These are phyloP conservation scores for Blastobotrys ciferrii DNA, from an alignment of 1,139 yeast species.

Conservation along the genomic window DNA sequence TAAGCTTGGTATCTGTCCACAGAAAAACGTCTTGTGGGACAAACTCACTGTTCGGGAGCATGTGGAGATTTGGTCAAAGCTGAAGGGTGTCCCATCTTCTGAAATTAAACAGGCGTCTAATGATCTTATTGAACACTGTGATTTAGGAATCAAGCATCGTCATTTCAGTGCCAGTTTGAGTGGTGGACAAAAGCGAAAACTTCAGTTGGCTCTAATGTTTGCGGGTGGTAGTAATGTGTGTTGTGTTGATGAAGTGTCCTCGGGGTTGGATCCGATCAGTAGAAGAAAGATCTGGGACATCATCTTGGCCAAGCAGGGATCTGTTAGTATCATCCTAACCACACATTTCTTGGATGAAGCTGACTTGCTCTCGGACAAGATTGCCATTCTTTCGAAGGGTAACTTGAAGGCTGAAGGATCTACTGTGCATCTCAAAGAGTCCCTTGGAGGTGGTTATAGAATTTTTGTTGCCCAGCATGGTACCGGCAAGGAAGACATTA, in stretches of 20 bases:
- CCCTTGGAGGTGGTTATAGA: constrained; percentile 37
- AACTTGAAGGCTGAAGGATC: constrained; percentile 34
- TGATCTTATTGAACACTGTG: constrained; percentile 34
- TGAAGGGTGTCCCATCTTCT: constrained; percentile 31
- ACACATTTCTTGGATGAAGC: constrained; percentile 42
- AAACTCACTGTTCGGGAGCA: constrained; percentile 37
- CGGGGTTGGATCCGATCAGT: constrained; percentile 40
- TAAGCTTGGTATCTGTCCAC: constrained; percentile 41
- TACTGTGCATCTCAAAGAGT: constrained; percentile 35
- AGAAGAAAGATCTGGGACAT: constrained; percentile 41
- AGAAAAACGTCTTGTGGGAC: constrained; percentile 40
- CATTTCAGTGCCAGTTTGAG: constrained; percentile 46
- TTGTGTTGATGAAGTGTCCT: constrained; percentile 41
- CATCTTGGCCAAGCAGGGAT: constrained; percentile 33
- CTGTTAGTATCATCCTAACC: constrained; percentile 35
- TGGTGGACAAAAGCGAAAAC: constrained; percentile 92
- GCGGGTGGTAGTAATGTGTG: constrained; percentile 39
- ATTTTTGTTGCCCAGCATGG: constrained; percentile 29
- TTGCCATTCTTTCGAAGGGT: constrained; percentile 38
- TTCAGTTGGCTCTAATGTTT: constrained; percentile 63
- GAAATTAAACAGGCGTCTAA: constrained; percentile 19
- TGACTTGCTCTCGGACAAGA: constrained; percentile 37
- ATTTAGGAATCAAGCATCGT: constrained; percentile 29
- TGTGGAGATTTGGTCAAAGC: constrained; percentile 34
- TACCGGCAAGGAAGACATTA: constrained; percentile 28